These are phyloP conservation scores for Sabuloglossum arenarium DNA, from an alignment of 495 filamentous ascomycete genomes.

Conservation along the genomic window DNA sequence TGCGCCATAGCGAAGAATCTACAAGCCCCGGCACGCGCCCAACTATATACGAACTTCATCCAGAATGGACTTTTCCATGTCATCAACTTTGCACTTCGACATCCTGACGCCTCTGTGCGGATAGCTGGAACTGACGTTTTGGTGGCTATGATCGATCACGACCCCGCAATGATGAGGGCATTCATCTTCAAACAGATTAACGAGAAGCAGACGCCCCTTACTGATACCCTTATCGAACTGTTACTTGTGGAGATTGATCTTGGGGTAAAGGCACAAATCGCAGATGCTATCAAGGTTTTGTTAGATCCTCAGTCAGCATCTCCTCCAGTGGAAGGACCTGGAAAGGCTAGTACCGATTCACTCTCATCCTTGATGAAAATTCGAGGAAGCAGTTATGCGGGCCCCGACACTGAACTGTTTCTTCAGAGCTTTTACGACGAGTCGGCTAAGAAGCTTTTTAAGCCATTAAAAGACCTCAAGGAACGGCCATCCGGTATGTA, in stretches of 20 bases:
- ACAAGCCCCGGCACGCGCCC: constrained; percentile 57
- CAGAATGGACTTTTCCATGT: constrained; percentile 68
- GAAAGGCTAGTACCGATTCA: constrained; percentile 41
- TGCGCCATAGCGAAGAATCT: constrained; percentile 87
- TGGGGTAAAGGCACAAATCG: constrained; percentile 87
- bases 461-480: constrained; percentile 67
- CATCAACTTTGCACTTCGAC: constrained; percentile 77
- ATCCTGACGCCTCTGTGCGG: constrained; percentile 63
- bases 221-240: constrained; percentile 84
- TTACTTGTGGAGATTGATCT: constrained; percentile 80
- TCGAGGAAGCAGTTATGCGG: constrained; percentile 10
- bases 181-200: constrained; percentile 83
- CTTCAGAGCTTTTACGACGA: constrained; percentile 77
- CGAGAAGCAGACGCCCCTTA: constrained; percentile 69
- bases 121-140: constrained; percentile 89
- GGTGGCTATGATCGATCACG: constrained; percentile 87
- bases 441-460: constrained; percentile 71
- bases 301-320: constrained; percentile 54
- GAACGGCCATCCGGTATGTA: constrained; percentile 31
- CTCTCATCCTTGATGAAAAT: constrained; percentile 1
- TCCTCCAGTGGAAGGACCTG: constrained; percentile 33
- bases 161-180: constrained; percentile 76
- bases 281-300: constrained; percentile 86
- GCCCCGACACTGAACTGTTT: constrained; percentile 69
- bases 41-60: constrained; percentile 78